Conservation (phyloP, 805 yeast species). For the Metschnikowia continentalis region DNA sequence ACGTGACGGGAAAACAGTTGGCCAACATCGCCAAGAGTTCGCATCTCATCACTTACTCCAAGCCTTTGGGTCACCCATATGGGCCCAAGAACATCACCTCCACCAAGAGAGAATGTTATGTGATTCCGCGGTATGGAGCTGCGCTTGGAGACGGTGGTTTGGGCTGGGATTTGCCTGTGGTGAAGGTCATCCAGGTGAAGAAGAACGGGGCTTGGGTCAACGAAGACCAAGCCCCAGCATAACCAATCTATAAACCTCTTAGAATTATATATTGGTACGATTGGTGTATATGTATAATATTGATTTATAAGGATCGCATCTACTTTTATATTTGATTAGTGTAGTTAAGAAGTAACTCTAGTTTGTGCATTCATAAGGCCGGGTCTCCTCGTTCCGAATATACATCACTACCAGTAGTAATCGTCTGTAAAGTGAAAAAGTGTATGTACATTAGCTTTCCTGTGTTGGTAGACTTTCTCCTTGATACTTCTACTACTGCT, state of each 20-base stretch:
- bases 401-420: no score
- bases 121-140: constrained; percentile 87
- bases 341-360: no score
- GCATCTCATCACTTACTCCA: constrained; percentile 75
- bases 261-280: no score
- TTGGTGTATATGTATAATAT: neutral
- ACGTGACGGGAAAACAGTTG: constrained; percentile 68
- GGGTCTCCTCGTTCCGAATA: no score
- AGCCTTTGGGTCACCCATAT: constrained; percentile 87
- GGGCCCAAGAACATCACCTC: constrained; percentile 68
- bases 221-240: constrained; percentile 8
- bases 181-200: constrained; percentile 71
- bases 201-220: constrained; percentile 63
- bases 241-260: neutral
- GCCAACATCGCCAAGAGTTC: constrained; percentile 73
- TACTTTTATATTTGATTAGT: no score
- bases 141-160: constrained; percentile 75
- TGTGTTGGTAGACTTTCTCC: no score
- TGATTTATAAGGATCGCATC: no score
- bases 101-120: constrained; percentile 79
- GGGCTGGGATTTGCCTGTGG: constrained; percentile 86
- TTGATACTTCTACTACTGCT: no score
- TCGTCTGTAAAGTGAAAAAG: no score
- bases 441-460: no score
- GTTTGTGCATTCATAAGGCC: no score